phyloP scores from a whole-genome alignment of 495 filamentous ascomycete species.

The Pyronema omphalodes region DNA sequence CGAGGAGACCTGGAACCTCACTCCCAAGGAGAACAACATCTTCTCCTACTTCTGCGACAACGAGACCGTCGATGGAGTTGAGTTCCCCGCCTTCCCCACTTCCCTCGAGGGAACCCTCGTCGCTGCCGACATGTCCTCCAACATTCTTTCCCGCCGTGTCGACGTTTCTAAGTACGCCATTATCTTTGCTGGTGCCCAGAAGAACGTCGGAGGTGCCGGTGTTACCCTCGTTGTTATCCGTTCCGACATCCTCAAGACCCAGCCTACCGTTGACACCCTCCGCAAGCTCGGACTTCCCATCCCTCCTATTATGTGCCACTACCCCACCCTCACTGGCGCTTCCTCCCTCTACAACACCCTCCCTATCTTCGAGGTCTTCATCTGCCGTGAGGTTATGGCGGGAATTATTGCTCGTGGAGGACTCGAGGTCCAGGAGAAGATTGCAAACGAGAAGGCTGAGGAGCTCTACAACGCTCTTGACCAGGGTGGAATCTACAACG shows the following conservation, averaged over 20 bases:
- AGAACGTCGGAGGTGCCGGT: constrained; percentile 75
- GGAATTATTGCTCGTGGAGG: constrained; percentile 43
- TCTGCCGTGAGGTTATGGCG: constrained; percentile 68
- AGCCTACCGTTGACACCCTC: constrained; percentile 44
- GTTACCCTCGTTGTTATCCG: constrained; percentile 68
- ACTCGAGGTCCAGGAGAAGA: constrained; percentile 49
- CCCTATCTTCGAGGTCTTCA: constrained; percentile 80
- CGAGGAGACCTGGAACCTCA: constrained; percentile 59
- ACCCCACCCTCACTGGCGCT: constrained; percentile 63
- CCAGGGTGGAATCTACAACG: constrained; percentile 36
- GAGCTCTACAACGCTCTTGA: constrained; percentile 60
- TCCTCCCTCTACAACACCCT: constrained; percentile 89
- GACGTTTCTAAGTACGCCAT: constrained; percentile 53
- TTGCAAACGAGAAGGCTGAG: constrained; percentile 52
- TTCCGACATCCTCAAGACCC: constrained; percentile 45
- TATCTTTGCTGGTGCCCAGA: constrained; percentile 70
- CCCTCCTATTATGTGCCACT: constrained; percentile 60
- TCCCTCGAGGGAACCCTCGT: constrained; percentile 46
- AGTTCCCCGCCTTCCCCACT: constrained; percentile 62
- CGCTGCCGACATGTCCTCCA: constrained; percentile 75
- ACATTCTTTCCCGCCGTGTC: constrained; percentile 43
- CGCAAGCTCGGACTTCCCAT: constrained; percentile 60
- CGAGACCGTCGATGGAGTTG: constrained; percentile 89
- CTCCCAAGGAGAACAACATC: constrained; percentile 41
- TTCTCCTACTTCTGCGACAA: constrained; percentile 88